Evolutionary conservation across 164 flowering plant species (phyloP), one percentile per base, ranked within the genome.

Genomic region (Aristolochia contorta): DNA sequence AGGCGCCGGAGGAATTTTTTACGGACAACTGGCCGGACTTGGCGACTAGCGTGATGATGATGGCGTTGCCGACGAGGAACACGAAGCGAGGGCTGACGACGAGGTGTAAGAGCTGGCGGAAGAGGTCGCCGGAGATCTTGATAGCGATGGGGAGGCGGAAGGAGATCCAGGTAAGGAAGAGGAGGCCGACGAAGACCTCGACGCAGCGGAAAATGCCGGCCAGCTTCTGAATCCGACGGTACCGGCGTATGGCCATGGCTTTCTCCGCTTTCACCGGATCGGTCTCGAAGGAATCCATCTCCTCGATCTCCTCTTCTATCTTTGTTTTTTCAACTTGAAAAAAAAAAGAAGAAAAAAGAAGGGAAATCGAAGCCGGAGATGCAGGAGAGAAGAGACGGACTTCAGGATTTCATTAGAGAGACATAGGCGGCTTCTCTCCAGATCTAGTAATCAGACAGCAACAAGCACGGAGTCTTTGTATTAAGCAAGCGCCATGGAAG

Each of bases 1-100:
- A 23, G 43, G 52, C 59, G 2, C 30, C 32, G 15, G 50, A 4
- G 6, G 30, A 27, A 27, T 61, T 13, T 9, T 60, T 56, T 19
- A 60, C 62, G 43, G 59, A 48, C 0, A 77, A 71, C 30, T 70
- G 72, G n/a, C 86, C 85, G 19, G 86, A 81, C 49, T 81, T 82
- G 13, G 66, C 72, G 13, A 83, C 71, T 18, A 86, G 74, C 5
- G 58, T 80, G 32, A 79, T 47, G 65, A 82, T 58, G 65, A 84
- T 56, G 55, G 69, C 84, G 72, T 86, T 86, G 3, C 90, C 88
- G 43, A 84, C 12, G 1, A 86, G 22, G 72, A 86, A 86, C 8
- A 83, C 80, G 33, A 83, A 78, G 7, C 72, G 65, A 19, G 87
- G 88, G 54, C 80, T 79, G 6, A 67, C 56, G 4, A 80, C 47